These are phyloP conservation scores for Shiraia sp. DNA, from an alignment of 2,329 filamentous ascomycete genomes.

Conservation along the genomic window DNA sequence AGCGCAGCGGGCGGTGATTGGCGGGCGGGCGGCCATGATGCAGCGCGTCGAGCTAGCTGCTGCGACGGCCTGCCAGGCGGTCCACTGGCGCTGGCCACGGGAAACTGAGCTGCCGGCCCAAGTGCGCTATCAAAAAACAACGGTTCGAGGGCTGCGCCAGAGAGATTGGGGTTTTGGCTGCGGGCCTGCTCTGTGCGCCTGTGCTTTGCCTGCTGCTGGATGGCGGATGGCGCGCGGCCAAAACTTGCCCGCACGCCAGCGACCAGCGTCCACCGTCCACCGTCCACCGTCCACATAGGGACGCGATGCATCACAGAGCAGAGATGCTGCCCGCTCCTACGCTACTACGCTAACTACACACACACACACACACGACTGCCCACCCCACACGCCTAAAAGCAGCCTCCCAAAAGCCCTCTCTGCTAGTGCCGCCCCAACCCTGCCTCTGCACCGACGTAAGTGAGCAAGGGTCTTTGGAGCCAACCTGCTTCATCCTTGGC, in stretches of 20 bases:
- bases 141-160: slow-evolving; percentile 17
- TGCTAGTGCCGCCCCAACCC: slow-evolving; percentile 26
- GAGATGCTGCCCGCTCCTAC: too few species aligned
- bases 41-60: slow-evolving; percentile 14
- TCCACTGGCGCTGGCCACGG: slow-evolving; percentile 19
- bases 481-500: slow-evolving; percentile 35
- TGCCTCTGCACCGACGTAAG: slow-evolving; percentile 31
- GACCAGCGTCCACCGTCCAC: too few species aligned
- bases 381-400: slow-evolving; percentile 35
- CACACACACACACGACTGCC: too few species aligned
- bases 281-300: too few species aligned
- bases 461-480: slow-evolving; percentile 34
- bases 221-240: too few species aligned
- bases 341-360: too few species aligned
- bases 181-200: too few species aligned
- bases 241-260: too few species aligned
- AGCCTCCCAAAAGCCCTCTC: slow-evolving; percentile 27
- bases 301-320: too few species aligned
- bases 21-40: slow-evolving; percentile 23
- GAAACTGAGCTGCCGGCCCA: slow-evolving; percentile 16
- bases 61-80: too few species aligned
- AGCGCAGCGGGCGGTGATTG: slow-evolving; percentile 31
- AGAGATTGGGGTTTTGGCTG: too few species aligned
- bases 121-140: slow-evolving; percentile 12
- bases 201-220: too few species aligned